Base-by-base conservation (phyloP, 257 asterid genomes). In the Primulina eburnea region DNA sequence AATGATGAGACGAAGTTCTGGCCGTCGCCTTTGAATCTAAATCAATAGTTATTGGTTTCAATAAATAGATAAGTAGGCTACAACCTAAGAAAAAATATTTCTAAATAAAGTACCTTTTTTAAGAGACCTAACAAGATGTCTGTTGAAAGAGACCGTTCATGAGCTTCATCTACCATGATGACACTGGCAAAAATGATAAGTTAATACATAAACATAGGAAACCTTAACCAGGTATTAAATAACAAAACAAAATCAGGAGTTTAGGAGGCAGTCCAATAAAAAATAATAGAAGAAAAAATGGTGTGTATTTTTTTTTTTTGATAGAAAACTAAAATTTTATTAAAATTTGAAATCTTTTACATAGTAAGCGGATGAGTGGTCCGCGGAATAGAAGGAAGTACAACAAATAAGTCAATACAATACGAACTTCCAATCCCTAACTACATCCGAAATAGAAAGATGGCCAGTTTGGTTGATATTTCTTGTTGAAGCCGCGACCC, bases 161-260 rank as follows among this genome's bases (percentile, higher is more conserved):
- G 99, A 78, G 97, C 99, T 85, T 94, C 99, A 83, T 94, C 99
- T 73, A 94, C 88, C 97, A 91, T 91, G 76, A 93, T 89, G 60
- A 94, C 96, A 80, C 99, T 94, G 88, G 60, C 47, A 75, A 74
- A 74, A 71, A 73, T 38, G 11, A 73, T 21, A 75, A 69, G 77
- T 73, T 67, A 35, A 66, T 62, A 60, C 67, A 80, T 33, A 12
- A 52, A 11, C 9, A 43, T 12, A 30, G 3, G 43, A 43, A 28
- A 35, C 20, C 29, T 50, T 0, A 47, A 43, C 18, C 18, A 16
- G 56, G 20, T 47, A 47, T 43, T 12, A 62, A 33, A 67, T 8
- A 59, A 6, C 40, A n/a, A 62, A 55, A 57, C 7, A 9, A 67
- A 64, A 34, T 11, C 37, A 77, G 63, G 55, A 29, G 47, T 26